Conservation (phyloP, 768 basidiomycete genomes). For the Termitomyces sp. region DNA sequence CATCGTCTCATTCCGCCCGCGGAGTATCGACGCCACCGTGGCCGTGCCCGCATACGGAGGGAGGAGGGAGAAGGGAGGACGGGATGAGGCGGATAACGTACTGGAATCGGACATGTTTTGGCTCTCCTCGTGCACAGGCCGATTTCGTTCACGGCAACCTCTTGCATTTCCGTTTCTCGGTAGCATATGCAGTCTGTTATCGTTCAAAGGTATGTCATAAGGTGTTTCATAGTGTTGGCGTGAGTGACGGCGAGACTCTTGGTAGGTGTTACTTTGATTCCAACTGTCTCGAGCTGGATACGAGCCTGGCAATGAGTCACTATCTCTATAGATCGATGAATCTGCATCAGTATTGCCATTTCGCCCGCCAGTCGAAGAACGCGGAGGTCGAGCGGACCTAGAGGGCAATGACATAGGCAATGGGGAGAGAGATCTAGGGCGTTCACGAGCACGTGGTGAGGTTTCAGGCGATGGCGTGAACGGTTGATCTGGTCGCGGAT, state of each 20-base stretch:
- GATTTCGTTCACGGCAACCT: slow-evolving; percentile 29
- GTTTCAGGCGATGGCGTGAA: slow-evolving; percentile 26
- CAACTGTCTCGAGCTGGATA: slow-evolving; percentile 24
- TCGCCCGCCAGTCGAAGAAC: slow-evolving; percentile 25
- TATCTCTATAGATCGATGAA: slow-evolving; percentile 23
- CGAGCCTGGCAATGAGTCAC: slow-evolving; percentile 17
- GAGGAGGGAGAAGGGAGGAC: slow-evolving; percentile 33
- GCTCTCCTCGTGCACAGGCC: slow-evolving; percentile 24
- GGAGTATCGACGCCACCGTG: slow-evolving; percentile 26
- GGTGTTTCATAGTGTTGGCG: slow-evolving; percentile 12
- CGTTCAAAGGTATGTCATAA: slow-evolving; percentile 14
- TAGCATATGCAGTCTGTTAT: slow-evolving; percentile 21
- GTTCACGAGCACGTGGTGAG: slow-evolving; percentile 26
- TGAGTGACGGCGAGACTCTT: slow-evolving; percentile 15
- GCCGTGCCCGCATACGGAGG: slow-evolving; percentile 33
- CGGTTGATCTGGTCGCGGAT: slow-evolving; percentile 17
- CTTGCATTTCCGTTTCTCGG: slow-evolving; percentile 25
- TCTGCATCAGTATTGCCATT: slow-evolving; percentile 28
- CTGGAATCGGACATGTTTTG: slow-evolving; percentile 43
- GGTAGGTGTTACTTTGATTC: slow-evolving; percentile 21
- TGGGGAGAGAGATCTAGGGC: slow-evolving; percentile 27
- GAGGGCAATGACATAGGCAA: slow-evolving; percentile 15
- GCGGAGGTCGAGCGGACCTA: slow-evolving; percentile 21
- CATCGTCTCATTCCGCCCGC: slow-evolving; percentile 18
- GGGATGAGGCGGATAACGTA: slow-evolving; percentile 63